Conservation (phyloP, 2,329 filamentous ascomycete species). For the Penicillium fuscoglaucum region DNA sequence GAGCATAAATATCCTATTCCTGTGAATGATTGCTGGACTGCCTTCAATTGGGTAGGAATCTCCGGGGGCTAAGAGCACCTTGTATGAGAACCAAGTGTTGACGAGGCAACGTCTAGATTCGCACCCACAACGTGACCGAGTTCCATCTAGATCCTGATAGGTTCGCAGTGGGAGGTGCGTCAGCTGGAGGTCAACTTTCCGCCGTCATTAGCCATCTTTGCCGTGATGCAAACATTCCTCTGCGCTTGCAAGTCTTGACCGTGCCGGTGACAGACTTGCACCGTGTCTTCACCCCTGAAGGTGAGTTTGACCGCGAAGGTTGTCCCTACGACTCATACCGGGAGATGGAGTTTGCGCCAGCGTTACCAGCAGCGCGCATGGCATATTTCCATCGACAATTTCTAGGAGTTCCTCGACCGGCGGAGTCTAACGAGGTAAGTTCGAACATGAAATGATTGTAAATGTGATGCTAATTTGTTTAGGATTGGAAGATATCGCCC, state of each 20-base stretch:
- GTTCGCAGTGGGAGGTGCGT: slow-evolving; percentile 42
- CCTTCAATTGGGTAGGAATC: slow-evolving; percentile 41
- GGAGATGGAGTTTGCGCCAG: slow-evolving; percentile 41
- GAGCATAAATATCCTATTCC: slow-evolving; percentile 42
- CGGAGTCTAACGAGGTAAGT: slow-evolving; percentile 37
- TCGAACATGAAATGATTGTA: background rate
- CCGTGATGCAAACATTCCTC: slow-evolving; percentile 38
- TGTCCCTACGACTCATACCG: slow-evolving; percentile 43
- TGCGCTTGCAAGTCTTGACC: slow-evolving; percentile 40
- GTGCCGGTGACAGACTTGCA: slow-evolving; percentile 42
- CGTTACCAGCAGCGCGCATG: slow-evolving; percentile 41
- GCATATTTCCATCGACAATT: slow-evolving; percentile 43
- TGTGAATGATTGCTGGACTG: slow-evolving; percentile 43
- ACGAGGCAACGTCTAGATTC: slow-evolving; percentile 26
- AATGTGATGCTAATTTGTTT: slow-evolving; percentile 11
- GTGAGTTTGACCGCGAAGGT: slow-evolving; percentile 36
- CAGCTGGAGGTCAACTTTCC: slow-evolving; percentile 43
- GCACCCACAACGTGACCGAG: slow-evolving; percentile 32
- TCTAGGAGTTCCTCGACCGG: slow-evolving; percentile 40
- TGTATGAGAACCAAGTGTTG: background rate
- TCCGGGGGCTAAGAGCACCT: background rate
- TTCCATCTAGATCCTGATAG: slow-evolving; percentile 38
- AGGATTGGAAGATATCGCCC: slow-evolving; percentile 47
- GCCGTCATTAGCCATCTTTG: slow-evolving; percentile 43
- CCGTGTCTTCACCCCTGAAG: slow-evolving; percentile 37